Evolutionary conservation across 805 yeast species (phyloP), one percentile per base, ranked within the genome.

Genomic region (Ogataea parapolymorpha): DNA sequence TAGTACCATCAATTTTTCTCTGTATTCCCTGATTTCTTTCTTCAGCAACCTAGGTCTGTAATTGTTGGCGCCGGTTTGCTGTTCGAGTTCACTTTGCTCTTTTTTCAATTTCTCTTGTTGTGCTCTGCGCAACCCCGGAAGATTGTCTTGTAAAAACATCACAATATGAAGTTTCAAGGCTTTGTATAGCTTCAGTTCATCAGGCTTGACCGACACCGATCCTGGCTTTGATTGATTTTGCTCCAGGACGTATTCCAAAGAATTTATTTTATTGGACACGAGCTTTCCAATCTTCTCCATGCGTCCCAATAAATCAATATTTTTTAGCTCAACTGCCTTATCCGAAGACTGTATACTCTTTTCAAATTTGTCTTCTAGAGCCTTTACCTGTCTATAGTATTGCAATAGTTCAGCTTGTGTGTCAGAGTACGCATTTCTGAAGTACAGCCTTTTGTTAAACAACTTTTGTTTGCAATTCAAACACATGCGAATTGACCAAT

Each of bases 1-100:
- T 55, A 88, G 63, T 9, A 91, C 96, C 83, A 90, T 85, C 43
- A 90, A 63, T 49, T 83, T 82, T 50, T 88, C 91, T 33, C 93
- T 64, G 20, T 71, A 63, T 36, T 71, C 71, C 31, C 89, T 70
- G 8, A 84, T 74, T 47, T 80, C 74, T 37, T 61, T 65, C 51
- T 75, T 71, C 4, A 80, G 71, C 2, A 74, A 53, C 20, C 59
- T 59, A 6, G 37, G 37, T 3, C 68, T 66, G 5, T 24, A 37
- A 2, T 20, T 26, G 10, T 15, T 22, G 20, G 18, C 28, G 11
- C 22, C 18, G 2, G 32, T 26, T n/a, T 37, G 25, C 11, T 23
- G 25, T 27, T 33, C 27, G 20, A 41, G 22, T 10, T 33, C 35
- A 15, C 42, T 50, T 15, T 42, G 48, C 24, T 48, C 45, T n/a